Evolutionary conservation across 2,329 filamentous ascomycete species (phyloP).

Genomic region (Aspergillus ochraceoroseus): DNA sequence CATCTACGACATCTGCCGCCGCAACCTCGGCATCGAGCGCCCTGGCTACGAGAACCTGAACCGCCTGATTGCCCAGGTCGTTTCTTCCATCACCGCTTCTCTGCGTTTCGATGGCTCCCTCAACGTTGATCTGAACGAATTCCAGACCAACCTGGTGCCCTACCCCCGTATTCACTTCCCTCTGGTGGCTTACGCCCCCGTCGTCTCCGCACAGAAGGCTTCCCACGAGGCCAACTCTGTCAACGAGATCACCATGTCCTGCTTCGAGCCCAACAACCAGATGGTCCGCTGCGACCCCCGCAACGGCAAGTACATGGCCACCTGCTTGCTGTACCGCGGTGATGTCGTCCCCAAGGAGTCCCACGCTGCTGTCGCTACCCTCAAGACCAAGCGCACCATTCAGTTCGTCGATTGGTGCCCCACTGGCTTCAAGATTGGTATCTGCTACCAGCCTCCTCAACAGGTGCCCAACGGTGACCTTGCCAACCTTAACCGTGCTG

Average conservation of each 20-base stretch:
- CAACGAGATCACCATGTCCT: conserved; percentile 96
- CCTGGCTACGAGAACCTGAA: conserved; percentile 99
- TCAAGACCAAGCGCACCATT: conserved; percentile 99
- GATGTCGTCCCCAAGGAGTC: conserved; percentile 97
- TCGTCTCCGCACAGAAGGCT: conserved; percentile 91
- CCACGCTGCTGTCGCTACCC: conserved; percentile 83
- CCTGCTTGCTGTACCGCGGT: conserved; percentile 94
- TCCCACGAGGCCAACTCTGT: conserved; percentile 97
- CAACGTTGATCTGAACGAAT: conserved; percentile 99
- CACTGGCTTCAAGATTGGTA: conserved; percentile 99
- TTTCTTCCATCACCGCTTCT: conserved; percentile 96
- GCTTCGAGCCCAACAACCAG: conserved; percentile 99
- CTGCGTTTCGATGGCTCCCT: conserved; percentile 98
- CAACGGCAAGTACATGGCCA: conserved; percentile 99
- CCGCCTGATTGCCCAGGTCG: conserved; percentile 96
- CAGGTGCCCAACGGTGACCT: conserved; percentile 95
- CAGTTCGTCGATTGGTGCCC: conserved; percentile 99
- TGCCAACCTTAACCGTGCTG: conserved; percentile 95
- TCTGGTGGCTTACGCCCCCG: conserved; percentile 90
- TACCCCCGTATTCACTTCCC: conserved; percentile 99
- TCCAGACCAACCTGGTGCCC: conserved; percentile 99
- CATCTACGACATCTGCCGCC: conserved; percentile 98
- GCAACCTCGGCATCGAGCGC: conserved; percentile 93
- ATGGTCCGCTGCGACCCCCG: conserved; percentile 99
- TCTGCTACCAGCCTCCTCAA: conserved; percentile 98